phyloP scores from a whole-genome alignment of 768 basidiomycete species.

The Hygrocybe punicea region DNA sequence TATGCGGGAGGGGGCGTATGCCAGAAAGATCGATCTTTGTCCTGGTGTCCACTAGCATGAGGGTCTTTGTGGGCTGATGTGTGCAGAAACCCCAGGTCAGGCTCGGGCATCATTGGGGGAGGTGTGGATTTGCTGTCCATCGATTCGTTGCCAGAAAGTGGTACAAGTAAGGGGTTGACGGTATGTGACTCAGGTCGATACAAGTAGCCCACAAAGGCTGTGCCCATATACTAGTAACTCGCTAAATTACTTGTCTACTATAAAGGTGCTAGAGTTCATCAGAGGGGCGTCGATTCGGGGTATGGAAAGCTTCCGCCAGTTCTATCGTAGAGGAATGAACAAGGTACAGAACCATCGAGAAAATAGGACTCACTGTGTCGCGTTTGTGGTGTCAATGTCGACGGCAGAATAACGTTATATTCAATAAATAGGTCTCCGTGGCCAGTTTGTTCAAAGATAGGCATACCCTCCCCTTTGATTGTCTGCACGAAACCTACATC shows the following conservation, averaged over 20 bases:
- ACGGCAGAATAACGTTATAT: slow-evolving; percentile 88
- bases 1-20: slow-evolving; percentile 11
- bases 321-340: slow-evolving; percentile 12
- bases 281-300: slow-evolving; percentile 7
- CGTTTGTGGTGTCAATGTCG: slow-evolving; percentile 60
- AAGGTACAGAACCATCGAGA: background rate
- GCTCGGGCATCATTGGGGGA: too few relatives aligned
- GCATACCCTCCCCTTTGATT: slow-evolving; percentile 89
- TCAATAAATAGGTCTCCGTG: slow-evolving; percentile 89
- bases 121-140: too few relatives aligned
- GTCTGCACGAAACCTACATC: slow-evolving; percentile 77
- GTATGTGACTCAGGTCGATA: too few relatives aligned
- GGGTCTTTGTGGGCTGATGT: background rate
- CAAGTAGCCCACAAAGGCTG: too few relatives aligned
- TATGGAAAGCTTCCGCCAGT: slow-evolving; percentile 25
- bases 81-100: too few relatives aligned
- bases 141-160: too few relatives aligned
- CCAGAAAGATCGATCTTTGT: background rate
- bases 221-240: too few relatives aligned
- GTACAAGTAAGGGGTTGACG: too few relatives aligned
- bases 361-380: slow-evolving; percentile 63
- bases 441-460: slow-evolving; percentile 53
- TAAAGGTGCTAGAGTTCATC: slow-evolving; percentile 18
- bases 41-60: too few relatives aligned
- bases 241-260: background rate